A percentile compares a stretch with the other conserved stretches of the same genome.
Evolutionary conservation across 1,284 basidiomycete species (phyloP).

Genomic region (Microbotryum saponariae): DNA sequence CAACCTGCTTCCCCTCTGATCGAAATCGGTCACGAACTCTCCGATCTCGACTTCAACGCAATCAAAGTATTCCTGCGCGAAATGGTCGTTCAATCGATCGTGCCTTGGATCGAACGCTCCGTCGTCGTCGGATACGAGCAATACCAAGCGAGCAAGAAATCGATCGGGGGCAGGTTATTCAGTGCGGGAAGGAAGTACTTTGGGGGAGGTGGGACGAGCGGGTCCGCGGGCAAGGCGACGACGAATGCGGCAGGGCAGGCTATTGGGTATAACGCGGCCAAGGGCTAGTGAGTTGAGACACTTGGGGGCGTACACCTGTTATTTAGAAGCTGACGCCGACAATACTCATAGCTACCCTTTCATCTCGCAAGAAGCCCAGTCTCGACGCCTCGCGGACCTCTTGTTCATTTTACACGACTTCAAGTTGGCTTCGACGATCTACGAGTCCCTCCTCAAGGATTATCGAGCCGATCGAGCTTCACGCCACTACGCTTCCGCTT

Average conservation of each 20-base stretch:
- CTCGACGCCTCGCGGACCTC: conserved; percentile 79
- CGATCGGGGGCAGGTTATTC: conserved; percentile 84
- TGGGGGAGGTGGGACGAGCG: conserved; percentile 36
- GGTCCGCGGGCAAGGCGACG: conserved; percentile 25
- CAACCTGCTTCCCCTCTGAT: not conserved
- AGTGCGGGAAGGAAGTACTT: conserved; percentile 54
- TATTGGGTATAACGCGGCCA: conserved; percentile 33
- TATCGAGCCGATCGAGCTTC: conserved; percentile 41
- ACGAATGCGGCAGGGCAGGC: conserved; percentile 30
- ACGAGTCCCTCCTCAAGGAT: conserved; percentile 64
- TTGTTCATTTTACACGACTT: conserved; percentile 86
- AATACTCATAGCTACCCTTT: conserved; percentile 43
- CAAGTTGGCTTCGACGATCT: conserved; percentile 72
- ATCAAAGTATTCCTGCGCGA: conserved; percentile 78
- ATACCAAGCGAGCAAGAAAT: conserved; percentile 71
- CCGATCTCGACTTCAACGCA: conserved; percentile 34
- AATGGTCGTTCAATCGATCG: conserved; percentile 77
- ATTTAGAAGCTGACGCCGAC: conserved; percentile 1
- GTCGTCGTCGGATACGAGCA: conserved; percentile 92
- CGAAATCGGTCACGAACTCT: conserved; percentile 9
- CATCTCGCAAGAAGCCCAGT: conserved; percentile 45
- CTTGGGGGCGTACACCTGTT: conserved; percentile 35
- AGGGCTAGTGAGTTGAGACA: conserved; percentile 34
- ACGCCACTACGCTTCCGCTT: conserved; percentile 42
- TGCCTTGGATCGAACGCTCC: conserved; percentile 95